Percentiles rank a stretch among this genome's conserved stretches.
Evolutionary conservation across 352 stramenopile species (phyloP).

Genomic region (Pythium guiyangense): DNA sequence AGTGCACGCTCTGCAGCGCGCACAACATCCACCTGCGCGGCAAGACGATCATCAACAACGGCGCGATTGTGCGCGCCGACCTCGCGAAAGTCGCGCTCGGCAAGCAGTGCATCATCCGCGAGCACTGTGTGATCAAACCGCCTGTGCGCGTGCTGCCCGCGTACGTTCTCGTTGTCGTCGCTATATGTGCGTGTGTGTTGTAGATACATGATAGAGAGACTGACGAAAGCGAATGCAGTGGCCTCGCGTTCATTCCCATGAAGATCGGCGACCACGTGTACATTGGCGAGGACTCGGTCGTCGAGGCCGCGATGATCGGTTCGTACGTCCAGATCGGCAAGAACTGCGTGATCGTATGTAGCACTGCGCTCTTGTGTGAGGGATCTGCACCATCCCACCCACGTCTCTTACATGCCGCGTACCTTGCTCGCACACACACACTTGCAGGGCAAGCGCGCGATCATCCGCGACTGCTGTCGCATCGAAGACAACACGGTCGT

Average conservation of each 20-base stretch:
- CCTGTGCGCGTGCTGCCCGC: constrained; percentile 44
- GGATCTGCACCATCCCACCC: too few species aligned
- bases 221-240: constrained; percentile 18
- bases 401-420: too few species aligned
- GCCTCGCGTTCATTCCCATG: constrained; percentile 78
- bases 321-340: constrained; percentile 80
- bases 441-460: constrained; percentile 66
- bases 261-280: constrained; percentile 83
- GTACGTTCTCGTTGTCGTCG: too few species aligned
- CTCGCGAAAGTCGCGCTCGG: constrained; percentile 80
- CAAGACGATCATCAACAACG: constrained; percentile 74
- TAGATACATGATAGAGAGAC: too few species aligned
- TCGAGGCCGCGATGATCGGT: constrained; percentile 82
- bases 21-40: constrained; percentile 76
- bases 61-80: constrained; percentile 72
- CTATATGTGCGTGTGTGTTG: too few species aligned
- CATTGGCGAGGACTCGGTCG: constrained; percentile 63
- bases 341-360: constrained; percentile 82
- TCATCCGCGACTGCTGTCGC: constrained; percentile 82
- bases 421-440: background rate
- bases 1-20: constrained; percentile 53
- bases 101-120: constrained; percentile 73
- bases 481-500: constrained; percentile 82
- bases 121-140: constrained; percentile 69
- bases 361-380: background rate